These are phyloP conservation scores for Aspergillus sp. DNA, from an alignment of 2,329 filamentous ascomycete genomes.

Conservation along the genomic window DNA sequence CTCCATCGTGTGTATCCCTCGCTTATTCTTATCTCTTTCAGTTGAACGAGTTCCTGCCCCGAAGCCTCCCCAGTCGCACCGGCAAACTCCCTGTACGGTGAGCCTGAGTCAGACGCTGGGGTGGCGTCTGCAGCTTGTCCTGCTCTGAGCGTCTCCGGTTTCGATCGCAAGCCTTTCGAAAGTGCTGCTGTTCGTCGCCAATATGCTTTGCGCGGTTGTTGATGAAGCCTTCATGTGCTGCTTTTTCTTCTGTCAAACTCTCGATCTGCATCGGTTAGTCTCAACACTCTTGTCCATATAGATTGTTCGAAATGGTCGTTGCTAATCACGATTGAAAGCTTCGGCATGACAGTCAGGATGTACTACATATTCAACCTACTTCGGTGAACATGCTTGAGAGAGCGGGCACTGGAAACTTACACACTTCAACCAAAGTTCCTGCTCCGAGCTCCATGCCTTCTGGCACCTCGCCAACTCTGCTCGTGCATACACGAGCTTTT, in stretches of 20 bases:
- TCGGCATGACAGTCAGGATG: not conserved
- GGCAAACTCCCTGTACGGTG: slow-evolving; percentile 10
- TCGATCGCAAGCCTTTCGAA: slow-evolving; percentile 40
- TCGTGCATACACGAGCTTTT: slow-evolving; percentile 32
- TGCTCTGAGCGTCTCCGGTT: slow-evolving; percentile 31
- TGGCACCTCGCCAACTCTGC: slow-evolving; percentile 38
- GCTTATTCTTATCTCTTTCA: not conserved
- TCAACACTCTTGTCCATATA: not conserved
- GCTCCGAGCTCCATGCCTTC: slow-evolving; percentile 43
- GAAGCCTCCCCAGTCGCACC: slow-evolving; percentile 18
- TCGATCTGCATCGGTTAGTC: slow-evolving; percentile 31
- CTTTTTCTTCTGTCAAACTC: slow-evolving; percentile 38
- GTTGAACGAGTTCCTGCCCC: slow-evolving; percentile 9
- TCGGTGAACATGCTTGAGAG: not conserved
- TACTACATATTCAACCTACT: not conserved
- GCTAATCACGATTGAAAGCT: not conserved
- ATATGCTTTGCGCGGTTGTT: slow-evolving; percentile 37
- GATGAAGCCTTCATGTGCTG: slow-evolving; percentile 37
- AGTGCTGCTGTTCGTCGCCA: slow-evolving; percentile 38
- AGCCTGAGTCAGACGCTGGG: slow-evolving; percentile 4
- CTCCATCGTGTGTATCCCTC: not conserved
- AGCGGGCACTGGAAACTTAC: slow-evolving; percentile 29
- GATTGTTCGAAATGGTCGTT: not conserved
- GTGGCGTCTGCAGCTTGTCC: slow-evolving; percentile 11
- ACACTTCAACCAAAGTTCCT: slow-evolving; percentile 40